Evolutionary conservation across 345 rosid species (phyloP).

Genomic region (Gossypium rotundifolium): DNA sequence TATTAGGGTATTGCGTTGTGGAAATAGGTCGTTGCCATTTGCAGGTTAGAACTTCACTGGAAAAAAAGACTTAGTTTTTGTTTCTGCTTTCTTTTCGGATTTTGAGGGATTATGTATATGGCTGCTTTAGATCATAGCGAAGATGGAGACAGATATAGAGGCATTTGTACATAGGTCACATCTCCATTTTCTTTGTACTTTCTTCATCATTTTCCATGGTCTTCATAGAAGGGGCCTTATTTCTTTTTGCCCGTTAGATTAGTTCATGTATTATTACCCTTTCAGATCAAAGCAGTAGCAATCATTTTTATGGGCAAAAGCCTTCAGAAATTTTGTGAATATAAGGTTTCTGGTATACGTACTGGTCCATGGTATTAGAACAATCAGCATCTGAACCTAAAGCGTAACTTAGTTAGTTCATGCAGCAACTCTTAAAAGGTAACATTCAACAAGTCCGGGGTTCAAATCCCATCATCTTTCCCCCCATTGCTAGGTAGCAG

Average conservation of each 20-base stretch:
- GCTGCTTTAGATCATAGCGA: constrained; percentile 39
- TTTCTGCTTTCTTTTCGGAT: constrained; percentile 21
- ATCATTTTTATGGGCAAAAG: constrained; percentile 43
- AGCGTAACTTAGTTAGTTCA: not conserved
- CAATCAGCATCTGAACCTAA: not conserved
- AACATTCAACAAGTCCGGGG: not conserved
- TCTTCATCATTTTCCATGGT: constrained; percentile 23
- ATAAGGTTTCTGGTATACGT: not conserved
- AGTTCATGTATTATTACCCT: constrained; percentile 45
- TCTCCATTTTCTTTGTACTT: constrained; percentile 27
- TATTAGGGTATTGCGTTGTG: constrained; percentile 17
- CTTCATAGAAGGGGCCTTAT: constrained; percentile 20
- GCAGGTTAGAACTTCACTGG: constrained; percentile 22
- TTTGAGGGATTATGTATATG: constrained; percentile 56
- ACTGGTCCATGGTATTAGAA: not conserved
- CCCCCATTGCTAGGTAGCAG: not conserved
- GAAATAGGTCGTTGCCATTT: constrained; percentile 11
- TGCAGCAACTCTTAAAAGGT: not conserved
- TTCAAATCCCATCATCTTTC: not conserved
- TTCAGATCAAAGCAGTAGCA: constrained; percentile 34
- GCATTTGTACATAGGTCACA: constrained; percentile 59
- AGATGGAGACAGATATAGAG: constrained; percentile 44
- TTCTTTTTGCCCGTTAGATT: constrained; percentile 34
- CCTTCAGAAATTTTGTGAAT: constrained; percentile 28
- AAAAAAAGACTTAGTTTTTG: not conserved